These are phyloP conservation scores for Aspergillus pseudonomiae DNA, from an alignment of 2,329 filamentous ascomycete genomes.

Conservation along the genomic window DNA sequence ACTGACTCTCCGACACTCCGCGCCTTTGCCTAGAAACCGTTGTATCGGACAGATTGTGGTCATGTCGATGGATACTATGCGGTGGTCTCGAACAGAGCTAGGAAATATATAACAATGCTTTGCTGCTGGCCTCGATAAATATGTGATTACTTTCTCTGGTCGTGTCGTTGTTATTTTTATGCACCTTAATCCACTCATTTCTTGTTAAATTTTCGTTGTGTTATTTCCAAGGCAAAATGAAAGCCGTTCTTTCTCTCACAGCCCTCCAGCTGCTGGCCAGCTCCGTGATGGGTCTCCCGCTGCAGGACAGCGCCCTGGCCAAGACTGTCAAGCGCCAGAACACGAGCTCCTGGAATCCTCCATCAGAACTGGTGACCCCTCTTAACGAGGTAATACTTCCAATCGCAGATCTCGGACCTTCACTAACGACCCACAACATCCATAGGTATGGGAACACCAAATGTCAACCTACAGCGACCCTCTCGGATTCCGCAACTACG, in stretches of 20 bases:
- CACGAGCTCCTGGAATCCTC: constrained; percentile 16
- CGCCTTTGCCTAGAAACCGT: background rate
- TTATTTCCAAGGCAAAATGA: constrained; percentile 7
- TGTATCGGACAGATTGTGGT: background rate
- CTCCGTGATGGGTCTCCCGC: constrained; percentile 14
- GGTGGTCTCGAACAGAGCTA: too few species aligned
- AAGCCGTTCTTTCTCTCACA: constrained; percentile 15
- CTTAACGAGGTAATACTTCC: constrained; percentile 13
- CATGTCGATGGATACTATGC: background rate
- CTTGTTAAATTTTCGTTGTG: background rate
- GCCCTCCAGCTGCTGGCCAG: constrained; percentile 24
- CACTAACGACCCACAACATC: background rate
- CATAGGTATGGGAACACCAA: constrained; percentile 21
- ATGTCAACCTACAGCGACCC: constrained; percentile 17
- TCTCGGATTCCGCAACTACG: constrained; percentile 21
- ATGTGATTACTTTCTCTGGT: background rate
- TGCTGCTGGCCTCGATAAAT: background rate
- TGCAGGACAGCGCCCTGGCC: constrained; percentile 5
- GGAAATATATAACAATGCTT: background rate
- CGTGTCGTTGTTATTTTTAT: background rate
- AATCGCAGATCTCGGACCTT: too few species aligned
- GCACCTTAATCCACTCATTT: background rate
- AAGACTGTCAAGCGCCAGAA: constrained; percentile 13
- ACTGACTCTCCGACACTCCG: background rate
- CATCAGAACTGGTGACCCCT: constrained; percentile 15